Evolutionary conservation across 352 stramenopile genomes (phyloP), one percentile per base, ranked within the genome.

Genomic region (Peronospora belbahrii): DNA sequence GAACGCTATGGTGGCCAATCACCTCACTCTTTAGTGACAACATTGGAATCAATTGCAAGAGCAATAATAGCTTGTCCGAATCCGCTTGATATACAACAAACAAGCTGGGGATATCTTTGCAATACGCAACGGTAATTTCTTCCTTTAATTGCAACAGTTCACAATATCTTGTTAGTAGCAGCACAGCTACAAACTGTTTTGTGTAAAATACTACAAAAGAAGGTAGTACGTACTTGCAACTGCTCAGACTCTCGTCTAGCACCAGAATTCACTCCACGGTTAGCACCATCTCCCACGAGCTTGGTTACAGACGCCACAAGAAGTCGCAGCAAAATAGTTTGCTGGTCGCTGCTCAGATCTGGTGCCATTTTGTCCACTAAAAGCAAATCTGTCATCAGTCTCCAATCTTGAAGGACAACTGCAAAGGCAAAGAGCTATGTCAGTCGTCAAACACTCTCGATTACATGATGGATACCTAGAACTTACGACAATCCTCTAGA

Each of bases 381-480:
- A 0, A 94, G 55, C 22, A 94, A 40, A 43, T 83, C 76, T 14
- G 74, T 83, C 22, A 91, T 57, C 24, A 93, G 28, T 22, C 72
- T 73, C 80, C 83, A 94, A 31, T 93, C 67, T 35, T 85, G 71
- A 6, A 94, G 57, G 15, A 91, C 79, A 77, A 88, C 82, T 94
- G 39, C 10, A 66, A n/a, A 57, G 27, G 45, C 2, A 50, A 10
- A 52, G 10, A 44, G 35, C 24, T 48, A 30, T 42, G 23, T 14
- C 19, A 52, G 9, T 55, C 4, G 23, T 41, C 20, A 39, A 47
- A n/a, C 11, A 5, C 13, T 48, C 13, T 9, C 41, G n/a, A 57
- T 38, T 27, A 11, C n/a, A 52, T 19, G 2, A 6, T 14, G 9
- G 5, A 20, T 13, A 41, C 13, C 7, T 37, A 33, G 3, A 44